A percentile compares a stretch with the other conserved stretches of the same genome.
Evolutionary conservation across 805 yeast species (phyloP).

Genomic region (Phaffomyces opuntiae): DNA sequence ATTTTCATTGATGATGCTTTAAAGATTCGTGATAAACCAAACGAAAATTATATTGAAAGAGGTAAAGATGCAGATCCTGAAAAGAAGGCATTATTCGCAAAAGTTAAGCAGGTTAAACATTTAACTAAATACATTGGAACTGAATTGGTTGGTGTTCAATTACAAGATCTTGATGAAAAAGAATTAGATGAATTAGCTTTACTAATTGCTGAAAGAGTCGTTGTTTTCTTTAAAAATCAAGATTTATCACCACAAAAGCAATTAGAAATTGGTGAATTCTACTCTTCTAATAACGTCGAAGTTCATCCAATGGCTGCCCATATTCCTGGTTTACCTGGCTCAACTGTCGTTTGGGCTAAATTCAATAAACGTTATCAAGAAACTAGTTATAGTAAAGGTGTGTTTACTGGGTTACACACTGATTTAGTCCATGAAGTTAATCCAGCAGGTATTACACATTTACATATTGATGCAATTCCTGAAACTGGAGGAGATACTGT

Average conservation of each 20-base stretch:
- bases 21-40: slow-evolving; percentile 27
- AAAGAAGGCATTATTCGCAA: slow-evolving; percentile 34
- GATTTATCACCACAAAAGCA: slow-evolving; percentile 38
- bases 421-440: slow-evolving; percentile 49
- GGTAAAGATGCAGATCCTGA: slow-evolving; percentile 34
- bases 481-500: slow-evolving; percentile 48
- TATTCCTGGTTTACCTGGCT: slow-evolving; percentile 32
- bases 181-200: slow-evolving; percentile 43
- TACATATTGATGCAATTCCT: slow-evolving; percentile 46
- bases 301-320: slow-evolving; percentile 31
- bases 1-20: slow-evolving; percentile 34
- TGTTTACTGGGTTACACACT: slow-evolving; percentile 34
- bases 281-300: slow-evolving; percentile 33
- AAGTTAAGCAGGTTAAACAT: slow-evolving; percentile 33
- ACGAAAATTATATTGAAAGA: slow-evolving; percentile 28
- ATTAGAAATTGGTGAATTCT: slow-evolving; percentile 38
- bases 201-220: slow-evolving; percentile 40
- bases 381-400: slow-evolving; percentile 17
- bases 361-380: slow-evolving; percentile 23
- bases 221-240: slow-evolving; percentile 43
- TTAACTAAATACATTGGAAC: slow-evolving; percentile 42
- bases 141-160: slow-evolving; percentile 40
- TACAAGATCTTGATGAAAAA: slow-evolving; percentile 32
- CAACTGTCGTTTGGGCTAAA: slow-evolving; percentile 29
- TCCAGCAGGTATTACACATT: slow-evolving; percentile 48